Evolutionary conservation across 179 eudicot species (phyloP), one percentile per base, ranked within the genome.

Genomic region (Drosera spatulata): DNA sequence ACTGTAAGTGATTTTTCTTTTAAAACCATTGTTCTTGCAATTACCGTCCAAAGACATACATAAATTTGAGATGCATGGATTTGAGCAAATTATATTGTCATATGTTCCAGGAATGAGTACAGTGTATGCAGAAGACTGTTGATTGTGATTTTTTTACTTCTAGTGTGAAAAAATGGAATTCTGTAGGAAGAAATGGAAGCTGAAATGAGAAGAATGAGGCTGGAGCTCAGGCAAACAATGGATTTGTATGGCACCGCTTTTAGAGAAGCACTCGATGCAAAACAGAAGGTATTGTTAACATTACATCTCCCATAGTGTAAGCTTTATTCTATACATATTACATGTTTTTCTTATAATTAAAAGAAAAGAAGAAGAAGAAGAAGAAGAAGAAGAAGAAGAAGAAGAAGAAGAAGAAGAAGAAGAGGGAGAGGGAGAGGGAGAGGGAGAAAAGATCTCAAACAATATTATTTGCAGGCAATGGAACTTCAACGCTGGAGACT

Each of bases 161-260:
- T 22, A 22, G 33, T 4, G 39, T 7, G 1, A 10, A 56, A 56
- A 56, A 56, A 37, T 56, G 14, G 53, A 55, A 67, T 57, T 61
- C 0, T 41, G 33, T 73, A 82, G 90, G 99, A 89, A 1, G 99
- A 89, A 0, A 77, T 80, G 10, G 95, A 83, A 54, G 72, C 77
- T 54, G 99, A 93, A 77, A 86, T 89, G 93, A 80, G 78, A 63
- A 79, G 93, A 73, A 69, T 93, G 64, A 89, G 80, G 79, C 76
- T 73, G 66, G 93, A 86, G 73, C 94, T 93, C 44, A 79, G 72
- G 81, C 93, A 85, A 79, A 89, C 93, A 33, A 89, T 89, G 86
- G 82, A 89, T 14, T 75, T 89, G 88, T 93, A 89, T 61, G 83
- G 88, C 61, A 70, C 90, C 65, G 99, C 93, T 37, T 93, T 93